Conservation (phyloP, 1,139 yeast species). For the Suhomyces panamericanus region DNA sequence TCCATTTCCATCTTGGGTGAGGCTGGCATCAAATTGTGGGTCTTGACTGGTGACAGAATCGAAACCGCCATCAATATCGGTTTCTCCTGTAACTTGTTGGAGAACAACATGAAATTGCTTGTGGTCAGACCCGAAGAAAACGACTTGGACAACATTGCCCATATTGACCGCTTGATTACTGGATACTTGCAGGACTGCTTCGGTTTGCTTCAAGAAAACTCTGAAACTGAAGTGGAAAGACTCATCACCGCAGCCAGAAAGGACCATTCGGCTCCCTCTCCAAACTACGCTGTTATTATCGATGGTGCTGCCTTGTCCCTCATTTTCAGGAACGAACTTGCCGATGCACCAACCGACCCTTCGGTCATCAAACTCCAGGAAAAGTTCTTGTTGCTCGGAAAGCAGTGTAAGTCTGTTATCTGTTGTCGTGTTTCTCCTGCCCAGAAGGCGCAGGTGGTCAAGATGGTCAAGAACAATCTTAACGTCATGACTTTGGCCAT, state of each 20-base stretch:
- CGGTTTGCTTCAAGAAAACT: slow-evolving; percentile 27
- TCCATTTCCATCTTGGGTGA: slow-evolving; percentile 79
- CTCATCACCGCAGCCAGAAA: slow-evolving; percentile 42
- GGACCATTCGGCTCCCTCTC: slow-evolving; percentile 53
- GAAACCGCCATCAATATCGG: slow-evolving; percentile 99
- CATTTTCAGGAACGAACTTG: slow-evolving; percentile 32
- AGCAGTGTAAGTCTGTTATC: slow-evolving; percentile 59
- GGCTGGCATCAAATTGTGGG: slow-evolving; percentile 97
- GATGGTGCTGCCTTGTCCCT: slow-evolving; percentile 56
- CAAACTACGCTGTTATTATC: slow-evolving; percentile 50
- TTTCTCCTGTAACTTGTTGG: slow-evolving; percentile 87
- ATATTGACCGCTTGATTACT: slow-evolving; percentile 38
- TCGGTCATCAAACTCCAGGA: slow-evolving; percentile 20
- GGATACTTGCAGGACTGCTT: slow-evolving; percentile 44
- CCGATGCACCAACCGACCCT: slow-evolving; percentile 13
- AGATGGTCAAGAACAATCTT: slow-evolving; percentile 50
- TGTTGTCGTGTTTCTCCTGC: slow-evolving; percentile 69
- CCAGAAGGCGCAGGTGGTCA: slow-evolving; percentile 60
- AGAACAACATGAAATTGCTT: slow-evolving; percentile 81
- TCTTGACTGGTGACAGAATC: slow-evolving; percentile 93
- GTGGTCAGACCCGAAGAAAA: slow-evolving; percentile 47
- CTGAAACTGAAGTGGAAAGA: slow-evolving; percentile 27
- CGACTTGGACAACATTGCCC: slow-evolving; percentile 22
- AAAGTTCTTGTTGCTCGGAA: slow-evolving; percentile 56
- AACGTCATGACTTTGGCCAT: slow-evolving; percentile 64